These are phyloP conservation scores for Sergeia podlipaevii DNA, from an alignment of 208 protist genomes.

Conservation along the genomic window DNA sequence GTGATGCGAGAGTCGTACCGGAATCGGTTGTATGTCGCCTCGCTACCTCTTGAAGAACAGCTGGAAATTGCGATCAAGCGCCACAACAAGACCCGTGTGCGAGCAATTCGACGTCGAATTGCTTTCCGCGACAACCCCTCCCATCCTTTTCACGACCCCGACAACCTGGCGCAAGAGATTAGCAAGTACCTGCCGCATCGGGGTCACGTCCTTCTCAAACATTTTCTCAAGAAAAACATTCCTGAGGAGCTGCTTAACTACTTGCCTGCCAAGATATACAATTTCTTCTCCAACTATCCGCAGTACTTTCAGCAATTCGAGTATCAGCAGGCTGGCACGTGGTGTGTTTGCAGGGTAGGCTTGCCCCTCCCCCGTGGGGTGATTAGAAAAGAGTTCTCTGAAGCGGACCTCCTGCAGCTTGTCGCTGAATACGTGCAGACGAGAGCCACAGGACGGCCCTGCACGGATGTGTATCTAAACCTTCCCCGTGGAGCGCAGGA, in stretches of 20 bases:
- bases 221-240: conserved; percentile 57
- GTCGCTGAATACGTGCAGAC: conserved; percentile 74
- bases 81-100: conserved; percentile 60
- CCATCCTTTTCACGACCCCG: conserved; percentile 85
- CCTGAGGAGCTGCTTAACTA: conserved; percentile 76
- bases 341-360: conserved; percentile 68
- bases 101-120: conserved; percentile 70
- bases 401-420: conserved; percentile 73
- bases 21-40: conserved; percentile 47
- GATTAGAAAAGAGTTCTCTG: conserved; percentile 70
- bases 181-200: conserved; percentile 65
- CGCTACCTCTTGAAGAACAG: conserved; percentile 81
- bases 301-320: conserved; percentile 88
- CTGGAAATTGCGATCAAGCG: conserved; percentile 56
- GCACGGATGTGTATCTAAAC: conserved; percentile 49
- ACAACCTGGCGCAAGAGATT: conserved; percentile 85
- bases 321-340: conserved; percentile 60
- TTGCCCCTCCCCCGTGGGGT: conserved; percentile 79
- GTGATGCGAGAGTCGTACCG: conserved; percentile 80
- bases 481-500: conserved; percentile 79
- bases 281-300: conserved; percentile 81
- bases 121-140: conserved; percentile 80
- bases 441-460: conserved; percentile 25
- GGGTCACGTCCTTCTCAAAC: conserved; percentile 60
- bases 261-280: conserved; percentile 60